These are phyloP conservation scores for Agaricales sp. DNA, from an alignment of 1,284 basidiomycete genomes.

Conservation along the genomic window DNA sequence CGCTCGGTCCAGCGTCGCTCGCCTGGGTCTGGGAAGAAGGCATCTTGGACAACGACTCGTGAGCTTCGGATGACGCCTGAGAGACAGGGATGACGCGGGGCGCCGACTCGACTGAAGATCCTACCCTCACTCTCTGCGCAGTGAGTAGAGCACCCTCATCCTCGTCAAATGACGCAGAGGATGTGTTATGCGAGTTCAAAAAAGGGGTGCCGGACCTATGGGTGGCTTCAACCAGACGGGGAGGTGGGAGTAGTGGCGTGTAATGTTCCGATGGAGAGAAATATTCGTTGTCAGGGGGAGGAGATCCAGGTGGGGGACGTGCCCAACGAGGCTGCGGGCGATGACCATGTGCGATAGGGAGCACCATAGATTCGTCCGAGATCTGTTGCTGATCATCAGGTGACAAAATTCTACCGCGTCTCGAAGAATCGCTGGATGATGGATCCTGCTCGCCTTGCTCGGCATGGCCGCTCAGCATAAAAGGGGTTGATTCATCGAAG, in stretches of 20 bases:
- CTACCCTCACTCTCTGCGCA: neutral
- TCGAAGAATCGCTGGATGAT: neutral
- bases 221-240: neutral
- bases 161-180: neutral
- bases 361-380: neutral
- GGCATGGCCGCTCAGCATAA: neutral
- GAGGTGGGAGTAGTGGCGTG: neutral
- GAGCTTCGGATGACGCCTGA: neutral
- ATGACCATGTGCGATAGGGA: neutral
- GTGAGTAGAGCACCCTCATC: neutral
- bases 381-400: neutral
- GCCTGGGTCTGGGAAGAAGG: neutral
- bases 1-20: neutral
- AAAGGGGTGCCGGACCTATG: neutral
- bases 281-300: neutral
- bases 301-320: neutral
- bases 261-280: neutral
- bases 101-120: neutral
- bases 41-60: neutral
- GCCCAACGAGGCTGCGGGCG: neutral
- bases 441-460: neutral
- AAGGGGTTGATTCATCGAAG: neutral
- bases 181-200: neutral
- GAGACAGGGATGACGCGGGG: neutral
- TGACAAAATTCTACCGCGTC: neutral